Evolutionary conservation across 2,329 filamentous ascomycete genomes (phyloP).

Genomic region (Fusarium coffeatum): DNA sequence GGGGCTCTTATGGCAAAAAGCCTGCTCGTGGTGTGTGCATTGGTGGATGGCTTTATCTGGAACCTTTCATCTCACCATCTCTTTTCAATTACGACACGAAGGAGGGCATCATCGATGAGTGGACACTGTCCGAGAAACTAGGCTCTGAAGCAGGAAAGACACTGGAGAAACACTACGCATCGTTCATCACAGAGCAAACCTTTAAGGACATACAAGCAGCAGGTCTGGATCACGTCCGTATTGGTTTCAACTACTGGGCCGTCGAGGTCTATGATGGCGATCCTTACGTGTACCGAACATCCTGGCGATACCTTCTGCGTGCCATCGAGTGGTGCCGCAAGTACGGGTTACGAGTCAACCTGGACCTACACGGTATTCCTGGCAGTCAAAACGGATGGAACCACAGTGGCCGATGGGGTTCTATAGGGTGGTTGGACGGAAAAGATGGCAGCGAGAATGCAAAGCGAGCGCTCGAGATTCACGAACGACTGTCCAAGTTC

Average conservation of each 20-base stretch:
- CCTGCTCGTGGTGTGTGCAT: slow-evolving; percentile 92
- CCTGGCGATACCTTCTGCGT: slow-evolving; percentile 93
- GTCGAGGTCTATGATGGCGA: slow-evolving; percentile 86
- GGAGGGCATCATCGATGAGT: slow-evolving; percentile 86
- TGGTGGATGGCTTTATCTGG: slow-evolving; percentile 92
- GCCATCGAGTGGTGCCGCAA: slow-evolving; percentile 94
- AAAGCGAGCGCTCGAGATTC: slow-evolving; percentile 85
- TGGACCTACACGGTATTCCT: slow-evolving; percentile 91
- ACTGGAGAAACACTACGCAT: slow-evolving; percentile 91
- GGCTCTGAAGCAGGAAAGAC: slow-evolving; percentile 73
- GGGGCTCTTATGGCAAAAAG: slow-evolving; percentile 79
- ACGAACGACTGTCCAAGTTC: slow-evolving; percentile 88
- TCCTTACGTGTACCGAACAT: slow-evolving; percentile 86
- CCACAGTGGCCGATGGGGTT: slow-evolving; percentile 85
- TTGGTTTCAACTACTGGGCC: slow-evolving; percentile 96
- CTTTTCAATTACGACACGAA: slow-evolving; percentile 77
- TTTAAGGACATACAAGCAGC: slow-evolving; percentile 87
- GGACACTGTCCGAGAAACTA: slow-evolving; percentile 77
- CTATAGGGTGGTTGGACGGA: slow-evolving; percentile 91
- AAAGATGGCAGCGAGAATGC: slow-evolving; percentile 82
- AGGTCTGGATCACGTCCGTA: slow-evolving; percentile 95
- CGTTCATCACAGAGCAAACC: slow-evolving; percentile 85
- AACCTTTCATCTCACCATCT: slow-evolving; percentile 95
- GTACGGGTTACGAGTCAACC: slow-evolving; percentile 89
- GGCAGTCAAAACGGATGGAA: slow-evolving; percentile 99